Evolutionary conservation across 1,284 basidiomycete genomes (phyloP), one percentile per base, ranked within the genome.

Genomic region (Microbotryum scabiosae): DNA sequence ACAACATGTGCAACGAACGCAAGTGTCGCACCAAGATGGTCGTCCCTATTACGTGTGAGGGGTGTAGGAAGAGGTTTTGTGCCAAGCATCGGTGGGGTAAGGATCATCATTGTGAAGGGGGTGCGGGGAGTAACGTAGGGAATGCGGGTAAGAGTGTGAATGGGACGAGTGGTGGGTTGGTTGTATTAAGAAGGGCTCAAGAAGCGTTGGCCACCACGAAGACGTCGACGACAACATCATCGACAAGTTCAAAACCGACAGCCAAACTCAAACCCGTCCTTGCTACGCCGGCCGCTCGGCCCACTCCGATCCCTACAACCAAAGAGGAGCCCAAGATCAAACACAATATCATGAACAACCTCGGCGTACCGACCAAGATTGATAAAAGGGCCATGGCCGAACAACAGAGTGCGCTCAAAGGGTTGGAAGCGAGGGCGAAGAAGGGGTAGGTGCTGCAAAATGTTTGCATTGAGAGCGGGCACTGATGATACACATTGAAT

Each of bases 341-440:
- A 12, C 43, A 55, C 43, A 44, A 55, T 1, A 25, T n/a, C 54
- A 36, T 21, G 26, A 21, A 53, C 26, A 36, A 26, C 51, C 14
- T n/a, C 26, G 32, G 28, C 25, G 26, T 28, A 4, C 26, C 18
- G 36, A 55, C 18, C 30, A 62, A 55, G 55, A 41, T 51, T 23
- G 55, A 52, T 23, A 65, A 63, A 50, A 44, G 69, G 10, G 67
- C 62, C 6, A 16, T 57, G 36, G 60, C 53, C 26, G 69, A 69
- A 47, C 59, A 64, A 32, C 59, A 60, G 50, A 62, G 60, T 21
- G 55, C 57, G 23, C 57, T 52, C 26, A 55, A 65, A 45, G 65
- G 66, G n/a, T 52, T 70, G 30, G 61, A 69, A 53, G 61, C 59
- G 14, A 56, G 69, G 41, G 68, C 68, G 9, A 59, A 63, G 61